Base-by-base conservation (phyloP, 1,139 yeast genomes). In the Ogataea hybrid region DNA sequence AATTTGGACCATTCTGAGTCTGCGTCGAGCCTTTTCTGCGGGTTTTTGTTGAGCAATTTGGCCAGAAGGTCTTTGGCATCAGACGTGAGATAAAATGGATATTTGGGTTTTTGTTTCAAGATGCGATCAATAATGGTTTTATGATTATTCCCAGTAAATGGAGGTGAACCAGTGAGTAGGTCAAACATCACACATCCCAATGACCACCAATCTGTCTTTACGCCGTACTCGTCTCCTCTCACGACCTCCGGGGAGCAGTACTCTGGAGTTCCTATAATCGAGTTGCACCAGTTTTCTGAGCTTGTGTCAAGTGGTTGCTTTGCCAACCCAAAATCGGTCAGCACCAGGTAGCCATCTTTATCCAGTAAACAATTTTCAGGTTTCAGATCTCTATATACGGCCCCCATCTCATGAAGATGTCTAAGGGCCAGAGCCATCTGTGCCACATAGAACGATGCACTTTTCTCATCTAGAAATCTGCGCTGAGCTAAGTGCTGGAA, bases 231-330 rank as follows among this genome's bases (percentile, higher is more conserved):
- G 49, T 83, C 79, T 20, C 96, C 96, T 40, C 77, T 78, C 21
- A 92, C 66, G 25, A 92, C 85, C 61, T 92, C 97, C 1, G 98
- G 98, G 0, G 97, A 97, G 87, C 90, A 89, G 61, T 89, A 90
- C 63, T 89, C 96, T 0, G 96, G 95, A 0, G 97, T 90, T 0
- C 97, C 98, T 25, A 89, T 84, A 59, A 90, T 78, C 2, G 96
- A 82, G 54, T 77, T 84, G 60, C 77, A 82, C 57, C 51, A 62
- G 21, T 62, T 62, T 6, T 49, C 46, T 15, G 37, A 25, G 28
- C 39, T 46, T n/a, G 58, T 61, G 65, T 25, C 70, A 9, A 49
- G 27, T 6, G 60, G 51, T 41, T 57, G 57, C 58, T 90, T 90
- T 36, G 95, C 85, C 28, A 90, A 70, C 0, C 97, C 97, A 65